Evolutionary conservation across 108 stramenopile species (phyloP).

Genomic region (Skeletonema menzelii): DNA sequence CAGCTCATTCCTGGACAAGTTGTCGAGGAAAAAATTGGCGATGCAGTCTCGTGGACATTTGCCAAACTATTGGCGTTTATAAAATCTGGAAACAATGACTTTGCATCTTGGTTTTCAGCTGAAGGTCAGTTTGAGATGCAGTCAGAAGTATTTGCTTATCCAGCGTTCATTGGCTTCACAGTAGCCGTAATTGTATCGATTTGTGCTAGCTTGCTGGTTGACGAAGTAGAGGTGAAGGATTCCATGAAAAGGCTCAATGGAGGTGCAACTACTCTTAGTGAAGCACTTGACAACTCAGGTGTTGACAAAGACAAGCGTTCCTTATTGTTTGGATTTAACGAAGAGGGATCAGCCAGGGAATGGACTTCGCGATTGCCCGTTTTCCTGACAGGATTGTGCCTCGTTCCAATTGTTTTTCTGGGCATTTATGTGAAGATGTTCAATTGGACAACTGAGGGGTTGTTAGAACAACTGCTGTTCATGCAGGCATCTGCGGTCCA

Average conservation of each 20-base stretch:
- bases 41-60: conserved; percentile 6
- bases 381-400: not conserved
- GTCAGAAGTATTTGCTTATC: conserved; percentile 7
- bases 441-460: not conserved
- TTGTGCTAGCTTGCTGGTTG: not conserved
- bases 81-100: not conserved
- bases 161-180: conserved; percentile 17
- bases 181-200: conserved; percentile 14
- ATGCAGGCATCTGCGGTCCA: not conserved
- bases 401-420: not conserved
- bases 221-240: conserved; percentile 7
- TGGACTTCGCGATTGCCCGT: not conserved
- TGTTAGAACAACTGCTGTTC: not conserved
- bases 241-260: conserved; percentile 11
- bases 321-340: not conserved
- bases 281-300: not conserved
- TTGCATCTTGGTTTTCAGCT: conserved; percentile 6
- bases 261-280: conserved; percentile 1
- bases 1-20: conserved; percentile 12
- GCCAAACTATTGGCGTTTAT: conserved; percentile 11
- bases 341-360: not conserved
- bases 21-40: not conserved
- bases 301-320: not conserved
- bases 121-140: conserved; percentile 2
- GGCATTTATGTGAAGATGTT: conserved; percentile 16